Evolutionary conservation across 1,284 basidiomycete species (phyloP), one percentile per base, ranked within the genome.

Genomic region (Boletus semigastroideus): DNA sequence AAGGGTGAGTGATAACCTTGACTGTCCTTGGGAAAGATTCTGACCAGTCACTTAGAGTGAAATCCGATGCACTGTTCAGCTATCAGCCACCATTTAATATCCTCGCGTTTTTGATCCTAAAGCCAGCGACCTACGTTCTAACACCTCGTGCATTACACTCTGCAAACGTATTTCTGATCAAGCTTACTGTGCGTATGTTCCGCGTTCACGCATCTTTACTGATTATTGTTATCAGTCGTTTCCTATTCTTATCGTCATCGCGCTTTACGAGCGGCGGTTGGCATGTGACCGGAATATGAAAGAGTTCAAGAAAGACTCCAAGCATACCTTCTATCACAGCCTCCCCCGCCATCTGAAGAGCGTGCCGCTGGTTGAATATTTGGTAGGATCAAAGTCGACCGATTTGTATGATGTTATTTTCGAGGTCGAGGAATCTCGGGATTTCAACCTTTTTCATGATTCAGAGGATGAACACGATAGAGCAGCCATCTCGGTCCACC

Each of bases 41-140:
- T 57, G 13, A 58, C 20, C 27, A 36, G 50, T 17, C 33, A 28
- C 33, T 43, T 56, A 90, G 89, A 10, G 88, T 93, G 64, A 92
- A 93, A 68, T 86, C 86, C 7, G 92, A 94, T 67, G 89, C 90
- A 0, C 74, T 96, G n/a, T 92, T 95, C 73, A 92, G 87, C 46
- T 95, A 94, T 66, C 85, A 93, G 58, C 91, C 89, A 2, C 91
- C 92, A 0, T 92, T 92, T 76, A 92, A 91, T 60, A 74, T 92
- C 28, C 69, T 90, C 31, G 92, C 93, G 0, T 85, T 93, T 62
- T 54, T 82, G 17, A 75, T 94, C 52, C 77, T 95, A 42, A 85
- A 89, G 61, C 91, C 92, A 6, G 75, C 87, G 22, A 87, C 84
- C 59, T 90, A 79, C 67, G 62, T 90, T 37, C 69, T 91, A 11